Evolutionary conservation across 1,284 basidiomycete species (phyloP), one percentile per base, ranked within the genome.

Genomic region (Cryptococcus sp.): DNA sequence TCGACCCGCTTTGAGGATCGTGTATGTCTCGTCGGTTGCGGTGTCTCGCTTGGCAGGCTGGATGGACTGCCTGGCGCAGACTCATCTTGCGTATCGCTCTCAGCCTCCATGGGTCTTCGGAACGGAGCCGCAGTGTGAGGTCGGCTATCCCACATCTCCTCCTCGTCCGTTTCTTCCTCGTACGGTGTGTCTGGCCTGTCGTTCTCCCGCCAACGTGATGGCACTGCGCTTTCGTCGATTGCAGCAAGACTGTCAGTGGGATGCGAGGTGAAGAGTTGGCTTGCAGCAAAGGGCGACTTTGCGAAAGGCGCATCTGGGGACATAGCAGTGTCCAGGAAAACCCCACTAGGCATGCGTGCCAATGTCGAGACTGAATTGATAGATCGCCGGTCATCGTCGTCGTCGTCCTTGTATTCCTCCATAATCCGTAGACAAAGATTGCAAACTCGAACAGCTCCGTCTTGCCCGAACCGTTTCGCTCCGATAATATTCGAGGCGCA

Each of bases 401-500:
- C 39, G 37, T 48, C 86, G 43, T 92, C 88, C 57, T 73, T 72
- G 60, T 76, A 76, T 59, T 86, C 87, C 47, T 86, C 84, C 49
- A 95, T 81, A 71, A 93, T 92, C 61, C 88, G 86, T 23, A 95
- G 77, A 69, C 95, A 98, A 19, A 95, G 78, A 64, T 97, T 95
- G 75, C 93, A 97, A 11, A 93, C 86, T 50, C 94, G 82, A 48
- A 97, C 80, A 80, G 87, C 87, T 25, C 90, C 91, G 48, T 93
- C 84, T 53, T 91, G 86, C 5, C 91, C 91, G 65, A 95, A 97
- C 1, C 91, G 83, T n/a, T 83, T 80, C 6, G 90, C 93, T 54
- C 92, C 90, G 70, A 98, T 91, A 62, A 97, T 87, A 63, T 97
- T 94, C n/a, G 91, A 92, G 2, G 94, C 93, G 69, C 94, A 90